Percentiles rank a stretch among this genome's conserved stretches.
phyloP scores from a whole-genome alignment of 345 rosid species.

The Acer negundo region DNA sequence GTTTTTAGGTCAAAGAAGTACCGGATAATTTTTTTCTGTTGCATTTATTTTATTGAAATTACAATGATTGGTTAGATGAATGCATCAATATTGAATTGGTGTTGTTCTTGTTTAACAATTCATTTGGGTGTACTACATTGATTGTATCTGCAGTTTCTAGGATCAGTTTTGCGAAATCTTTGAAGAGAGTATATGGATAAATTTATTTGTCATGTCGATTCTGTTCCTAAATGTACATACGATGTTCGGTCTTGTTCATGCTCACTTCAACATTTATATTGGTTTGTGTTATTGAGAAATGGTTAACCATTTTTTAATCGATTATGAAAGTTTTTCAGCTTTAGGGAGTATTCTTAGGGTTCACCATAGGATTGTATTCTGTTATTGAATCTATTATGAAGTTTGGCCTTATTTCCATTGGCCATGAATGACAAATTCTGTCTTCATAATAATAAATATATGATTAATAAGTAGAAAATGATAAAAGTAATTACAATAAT shows the following conservation, averaged over 20 bases:
- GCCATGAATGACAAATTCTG: neutral
- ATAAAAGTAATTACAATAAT: too few relatives aligned
- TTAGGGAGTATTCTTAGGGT: neutral
- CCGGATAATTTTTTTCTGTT: neutral
- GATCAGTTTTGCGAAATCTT: neutral
- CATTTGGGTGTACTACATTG: neutral
- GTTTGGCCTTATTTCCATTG: neutral
- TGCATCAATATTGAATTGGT: neutral
- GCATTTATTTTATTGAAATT: neutral
- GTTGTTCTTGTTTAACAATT: neutral
- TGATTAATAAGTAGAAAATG: too few relatives aligned
- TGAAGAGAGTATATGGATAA: too few relatives aligned
- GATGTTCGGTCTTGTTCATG: neutral
- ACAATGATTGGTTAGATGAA: neutral
- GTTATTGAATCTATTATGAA: neutral
- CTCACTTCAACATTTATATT: neutral
- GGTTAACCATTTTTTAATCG: neutral
- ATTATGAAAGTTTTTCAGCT: neutral
- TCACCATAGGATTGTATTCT: neutral
- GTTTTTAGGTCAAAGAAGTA: neutral
- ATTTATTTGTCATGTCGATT: neutral
- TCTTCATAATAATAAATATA: neutral
- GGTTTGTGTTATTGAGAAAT: neutral
- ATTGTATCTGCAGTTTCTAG: slow-evolving; percentile 4
- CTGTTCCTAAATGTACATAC: neutral